Conservation (phyloP, 2,329 filamentous ascomycete genomes). For the Aspergillus neoniger region DNA sequence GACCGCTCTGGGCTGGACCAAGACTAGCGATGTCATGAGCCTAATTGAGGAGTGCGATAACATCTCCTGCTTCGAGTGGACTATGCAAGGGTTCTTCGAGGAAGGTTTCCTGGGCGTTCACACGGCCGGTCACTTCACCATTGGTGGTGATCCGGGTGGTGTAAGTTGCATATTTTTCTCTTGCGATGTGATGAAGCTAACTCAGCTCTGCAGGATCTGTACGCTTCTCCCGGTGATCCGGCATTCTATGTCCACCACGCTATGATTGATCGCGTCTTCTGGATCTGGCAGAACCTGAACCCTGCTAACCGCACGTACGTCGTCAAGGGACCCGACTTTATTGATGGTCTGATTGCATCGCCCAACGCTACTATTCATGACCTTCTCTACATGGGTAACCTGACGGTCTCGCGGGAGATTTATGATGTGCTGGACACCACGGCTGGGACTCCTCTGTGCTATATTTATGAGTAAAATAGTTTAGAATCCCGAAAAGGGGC, state of each 20-base stretch:
- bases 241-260: constrained; percentile 17
- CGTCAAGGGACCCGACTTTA: constrained; percentile 7
- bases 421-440: constrained; percentile 6
- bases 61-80: constrained; percentile 26
- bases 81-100: constrained; percentile 25
- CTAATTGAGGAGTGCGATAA: constrained; percentile 24
- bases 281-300: constrained; percentile 18
- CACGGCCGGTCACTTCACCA: constrained; percentile 49
- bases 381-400: constrained; percentile 1
- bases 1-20: constrained; percentile 23
- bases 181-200: no score
- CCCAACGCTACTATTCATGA: constrained; percentile 8
- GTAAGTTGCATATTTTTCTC: not conserved
- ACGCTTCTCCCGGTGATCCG: constrained; percentile 18
- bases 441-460: constrained; percentile 3
- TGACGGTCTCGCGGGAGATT: constrained; percentile 4
- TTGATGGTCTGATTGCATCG: not conserved
- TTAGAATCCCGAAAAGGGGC: not conserved
- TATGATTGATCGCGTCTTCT: constrained; percentile 18
- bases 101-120: constrained; percentile 47
- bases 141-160: constrained; percentile 48
- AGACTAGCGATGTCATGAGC: constrained; percentile 18
- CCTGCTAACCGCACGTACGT: constrained; percentile 9
- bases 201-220: constrained; percentile 8
- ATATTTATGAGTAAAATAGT: constrained; percentile 1